These are phyloP conservation scores for Volvox africanus DNA, from an alignment of 139 green algal species.

Conservation along the genomic window DNA sequence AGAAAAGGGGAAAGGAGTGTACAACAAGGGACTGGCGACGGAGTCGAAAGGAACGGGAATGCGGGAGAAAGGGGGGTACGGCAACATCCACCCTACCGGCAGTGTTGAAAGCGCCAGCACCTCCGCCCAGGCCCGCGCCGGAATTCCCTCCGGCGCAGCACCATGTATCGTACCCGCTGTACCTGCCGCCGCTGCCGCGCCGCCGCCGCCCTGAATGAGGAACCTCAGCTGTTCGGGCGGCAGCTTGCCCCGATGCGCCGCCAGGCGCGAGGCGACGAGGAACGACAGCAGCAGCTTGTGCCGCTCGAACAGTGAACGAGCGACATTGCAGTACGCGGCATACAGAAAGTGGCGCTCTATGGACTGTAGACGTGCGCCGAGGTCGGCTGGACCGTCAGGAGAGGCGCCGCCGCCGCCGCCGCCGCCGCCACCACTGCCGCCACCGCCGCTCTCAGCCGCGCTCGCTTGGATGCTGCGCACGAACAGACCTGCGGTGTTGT, in stretches of 20 bases:
- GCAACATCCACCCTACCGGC: not conserved
- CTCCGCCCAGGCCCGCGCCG: slow-evolving; percentile 5
- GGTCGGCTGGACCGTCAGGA: not conserved
- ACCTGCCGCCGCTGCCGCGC: slow-evolving; percentile 12
- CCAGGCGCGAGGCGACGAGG: slow-evolving; percentile 73
- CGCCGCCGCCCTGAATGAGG: slow-evolving; percentile 64
- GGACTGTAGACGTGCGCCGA: slow-evolving; percentile 61
- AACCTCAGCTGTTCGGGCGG: slow-evolving; percentile 67
- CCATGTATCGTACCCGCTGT: not conserved
- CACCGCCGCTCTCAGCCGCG: slow-evolving; percentile 27
- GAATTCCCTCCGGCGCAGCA: not conserved
- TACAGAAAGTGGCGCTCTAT: slow-evolving; percentile 87
- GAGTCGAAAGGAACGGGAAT: too few species aligned
- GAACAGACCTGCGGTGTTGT: slow-evolving; percentile 42
- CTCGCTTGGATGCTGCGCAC: slow-evolving; percentile 47
- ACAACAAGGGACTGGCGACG: too few species aligned
- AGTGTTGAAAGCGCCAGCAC: slow-evolving; percentile 4
- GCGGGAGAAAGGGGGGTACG: too few species aligned
- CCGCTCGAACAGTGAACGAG: slow-evolving; percentile 83
- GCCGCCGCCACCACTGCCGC: not conserved
- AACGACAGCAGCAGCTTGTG: slow-evolving; percentile 88
- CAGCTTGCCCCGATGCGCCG: slow-evolving; percentile 60
- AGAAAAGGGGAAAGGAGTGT: too few species aligned
- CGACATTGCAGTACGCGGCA: slow-evolving; percentile 83
- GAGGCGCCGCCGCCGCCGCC: not conserved